Percentiles rank a stretch among this genome's conserved stretches.
phyloP scores from a whole-genome alignment of 2,329 filamentous ascomycete species.

The Hymenoscyphus fructigenus region DNA sequence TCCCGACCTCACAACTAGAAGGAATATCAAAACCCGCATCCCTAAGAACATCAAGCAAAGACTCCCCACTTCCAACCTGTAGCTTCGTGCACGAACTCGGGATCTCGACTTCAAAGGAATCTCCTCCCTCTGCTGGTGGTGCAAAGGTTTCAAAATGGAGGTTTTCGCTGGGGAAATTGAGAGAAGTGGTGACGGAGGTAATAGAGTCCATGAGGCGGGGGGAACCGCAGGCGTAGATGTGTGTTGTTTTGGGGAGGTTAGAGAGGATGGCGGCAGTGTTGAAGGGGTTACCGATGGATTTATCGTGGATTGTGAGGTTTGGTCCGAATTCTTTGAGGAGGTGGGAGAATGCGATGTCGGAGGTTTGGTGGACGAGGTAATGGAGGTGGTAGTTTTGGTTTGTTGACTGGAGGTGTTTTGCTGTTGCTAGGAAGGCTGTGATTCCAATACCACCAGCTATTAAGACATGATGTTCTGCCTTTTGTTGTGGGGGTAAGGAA shows the following conservation, averaged over 20 bases:
- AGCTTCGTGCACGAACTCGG: constrained; percentile 43
- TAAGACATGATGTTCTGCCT: constrained; percentile 59
- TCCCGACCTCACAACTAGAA: constrained; percentile 44
- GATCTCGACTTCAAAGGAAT: constrained; percentile 59
- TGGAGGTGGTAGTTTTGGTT: constrained; percentile 50
- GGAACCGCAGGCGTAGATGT: constrained; percentile 63
- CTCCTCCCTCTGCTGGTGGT: constrained; percentile 51
- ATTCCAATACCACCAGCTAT: constrained; percentile 65
- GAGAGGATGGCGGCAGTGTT: constrained; percentile 49
- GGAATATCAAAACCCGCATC: constrained; percentile 43
- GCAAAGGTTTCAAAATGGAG: constrained; percentile 62
- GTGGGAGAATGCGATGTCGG: constrained; percentile 54
- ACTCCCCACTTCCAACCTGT: constrained; percentile 43
- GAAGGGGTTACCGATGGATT: constrained; percentile 50
- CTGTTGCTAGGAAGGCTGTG: constrained; percentile 59
- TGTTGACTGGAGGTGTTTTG: constrained; percentile 40
- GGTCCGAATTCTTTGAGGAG: constrained; percentile 43
- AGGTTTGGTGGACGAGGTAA: constrained; percentile 53
- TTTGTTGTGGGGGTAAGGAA: constrained; percentile 45
- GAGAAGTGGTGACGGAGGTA: constrained; percentile 40
- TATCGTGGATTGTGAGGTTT: constrained; percentile 53
- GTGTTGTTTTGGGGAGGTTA: constrained; percentile 50
- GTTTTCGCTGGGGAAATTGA: constrained; percentile 48
- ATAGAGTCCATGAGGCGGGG: constrained; percentile 55
- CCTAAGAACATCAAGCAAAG: constrained; percentile 43